phyloP scores from a whole-genome alignment of 2,329 filamentous ascomycete species.

The Alternaria triticimaculans region DNA sequence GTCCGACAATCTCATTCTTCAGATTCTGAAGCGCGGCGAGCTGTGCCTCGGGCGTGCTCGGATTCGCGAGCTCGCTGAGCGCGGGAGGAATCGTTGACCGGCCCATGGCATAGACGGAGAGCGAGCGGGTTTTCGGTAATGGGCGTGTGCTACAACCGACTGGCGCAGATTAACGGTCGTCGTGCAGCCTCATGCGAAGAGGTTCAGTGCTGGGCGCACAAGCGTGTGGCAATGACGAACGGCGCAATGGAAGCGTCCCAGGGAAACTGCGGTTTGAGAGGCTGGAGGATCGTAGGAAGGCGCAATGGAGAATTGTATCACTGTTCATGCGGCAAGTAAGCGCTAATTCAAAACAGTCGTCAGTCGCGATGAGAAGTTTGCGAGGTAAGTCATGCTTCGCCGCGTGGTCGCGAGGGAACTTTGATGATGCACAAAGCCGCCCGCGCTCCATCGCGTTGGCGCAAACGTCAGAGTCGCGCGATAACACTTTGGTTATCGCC shows the following conservation, averaged over 20 bases:
- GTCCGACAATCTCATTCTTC: slow-evolving; percentile 90
- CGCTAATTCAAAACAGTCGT: neutral
- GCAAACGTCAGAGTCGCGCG: slow-evolving; percentile 11
- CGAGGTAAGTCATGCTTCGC: neutral
- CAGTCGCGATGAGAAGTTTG: neutral
- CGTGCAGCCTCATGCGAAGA: slow-evolving; percentile 9
- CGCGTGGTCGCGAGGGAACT: slow-evolving; percentile 4
- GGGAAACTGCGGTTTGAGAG: slow-evolving; percentile 2
- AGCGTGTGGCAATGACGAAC: slow-evolving; percentile 5
- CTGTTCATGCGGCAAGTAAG: slow-evolving; percentile 5
- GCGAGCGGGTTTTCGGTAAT: slow-evolving; percentile 9
- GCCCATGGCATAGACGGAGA: slow-evolving; percentile 35
- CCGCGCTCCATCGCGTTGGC: slow-evolving; percentile 4
- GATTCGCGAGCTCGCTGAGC: slow-evolving; percentile 48
- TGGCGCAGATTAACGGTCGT: slow-evolving; percentile 12
- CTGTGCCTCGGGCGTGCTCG: slow-evolving; percentile 49
- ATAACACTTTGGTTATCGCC: slow-evolving; percentile 18
- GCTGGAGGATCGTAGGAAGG: slow-evolving; percentile 18
- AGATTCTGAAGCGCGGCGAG: slow-evolving; percentile 70
- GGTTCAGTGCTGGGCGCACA: slow-evolving; percentile 5
- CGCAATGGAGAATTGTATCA: slow-evolving; percentile 14
- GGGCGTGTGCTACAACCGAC: slow-evolving; percentile 15
- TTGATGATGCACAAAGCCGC: slow-evolving; percentile 9
- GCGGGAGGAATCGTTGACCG: slow-evolving; percentile 45
- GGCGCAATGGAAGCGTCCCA: slow-evolving; percentile 3